Percentiles rank a stretch among this genome's conserved stretches.
Evolutionary conservation across 2,329 filamentous ascomycete species (phyloP).

Genomic region (Fusarium sublunatum): DNA sequence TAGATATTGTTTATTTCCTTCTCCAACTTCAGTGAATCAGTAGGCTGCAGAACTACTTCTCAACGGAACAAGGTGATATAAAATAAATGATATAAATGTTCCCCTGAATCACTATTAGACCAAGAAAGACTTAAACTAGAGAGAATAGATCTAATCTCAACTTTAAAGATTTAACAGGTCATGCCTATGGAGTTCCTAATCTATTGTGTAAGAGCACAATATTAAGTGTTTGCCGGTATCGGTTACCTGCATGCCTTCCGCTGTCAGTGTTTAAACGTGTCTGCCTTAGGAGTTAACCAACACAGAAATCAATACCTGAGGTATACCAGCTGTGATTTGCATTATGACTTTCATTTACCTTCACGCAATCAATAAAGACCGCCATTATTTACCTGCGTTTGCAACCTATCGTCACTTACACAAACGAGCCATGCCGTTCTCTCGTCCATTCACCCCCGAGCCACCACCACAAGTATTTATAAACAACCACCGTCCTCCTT

Average conservation of each 20-base stretch:
- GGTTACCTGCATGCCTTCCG: background rate
- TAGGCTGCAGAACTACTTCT: too few relatives aligned
- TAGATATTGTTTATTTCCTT: too few relatives aligned
- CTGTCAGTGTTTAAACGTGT: background rate
- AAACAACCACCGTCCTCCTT: background rate
- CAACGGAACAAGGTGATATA: too few relatives aligned
- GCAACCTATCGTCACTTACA: background rate
- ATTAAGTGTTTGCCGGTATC: background rate
- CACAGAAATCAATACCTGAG: background rate
- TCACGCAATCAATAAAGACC: background rate
- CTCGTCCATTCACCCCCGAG: background rate
- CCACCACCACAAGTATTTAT: background rate
- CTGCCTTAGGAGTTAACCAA: background rate
- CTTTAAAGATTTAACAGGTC: too few relatives aligned
- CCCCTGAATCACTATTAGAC: too few relatives aligned
- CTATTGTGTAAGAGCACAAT: background rate
- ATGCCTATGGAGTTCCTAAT: too few relatives aligned
- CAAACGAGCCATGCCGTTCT: background rate
- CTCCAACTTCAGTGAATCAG: too few relatives aligned
- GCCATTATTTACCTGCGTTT: background rate
- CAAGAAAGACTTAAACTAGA: too few relatives aligned
- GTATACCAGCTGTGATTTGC: background rate
- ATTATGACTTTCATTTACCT: background rate
- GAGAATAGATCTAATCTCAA: too few relatives aligned
- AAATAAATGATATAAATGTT: too few relatives aligned